Percentiles rank a stretch among this genome's conserved stretches.
Evolutionary conservation across 148 eudicot genomes (phyloP).

Genomic region (Fagopyrum esculentum): DNA sequence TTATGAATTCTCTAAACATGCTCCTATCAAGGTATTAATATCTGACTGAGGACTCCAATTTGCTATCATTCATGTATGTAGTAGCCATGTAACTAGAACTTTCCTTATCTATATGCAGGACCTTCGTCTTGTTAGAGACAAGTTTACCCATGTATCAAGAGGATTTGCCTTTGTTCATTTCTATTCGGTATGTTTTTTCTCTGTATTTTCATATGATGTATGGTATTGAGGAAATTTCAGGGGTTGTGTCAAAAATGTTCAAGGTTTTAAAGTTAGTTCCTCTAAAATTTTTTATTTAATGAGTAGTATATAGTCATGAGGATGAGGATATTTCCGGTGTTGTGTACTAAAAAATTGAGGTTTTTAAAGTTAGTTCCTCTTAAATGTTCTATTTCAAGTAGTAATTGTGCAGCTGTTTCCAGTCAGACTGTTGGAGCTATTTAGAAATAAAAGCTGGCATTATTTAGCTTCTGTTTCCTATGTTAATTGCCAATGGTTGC

Average conservation of each 20-base stretch:
- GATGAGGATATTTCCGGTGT: not conserved
- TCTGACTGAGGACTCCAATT: not conserved
- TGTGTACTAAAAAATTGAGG: not conserved
- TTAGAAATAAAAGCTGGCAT: not conserved
- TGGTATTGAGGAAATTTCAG: not conserved
- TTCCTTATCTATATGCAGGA: slow-evolving; percentile 45
- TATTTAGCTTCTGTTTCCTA: not conserved
- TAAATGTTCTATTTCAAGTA: not conserved
- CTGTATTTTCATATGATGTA: not conserved
- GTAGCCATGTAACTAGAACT: not conserved
- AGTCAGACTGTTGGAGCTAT: not conserved
- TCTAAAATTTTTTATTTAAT: not conserved
- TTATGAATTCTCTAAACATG: slow-evolving; percentile 94
- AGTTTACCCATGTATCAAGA: slow-evolving; percentile 93
- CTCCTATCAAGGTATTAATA: slow-evolving; percentile 74
- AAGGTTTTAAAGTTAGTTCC: not conserved
- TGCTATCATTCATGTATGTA: not conserved
- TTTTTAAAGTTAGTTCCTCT: not conserved
- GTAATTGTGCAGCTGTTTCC: not conserved
- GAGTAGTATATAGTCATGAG: not conserved
- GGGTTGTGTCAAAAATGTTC: not conserved
- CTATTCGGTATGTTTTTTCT: slow-evolving; percentile 49
- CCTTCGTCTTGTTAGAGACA: slow-evolving; percentile 96
- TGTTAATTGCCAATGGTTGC: not conserved
- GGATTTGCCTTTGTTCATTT: slow-evolving; percentile 95